Evolutionary conservation across 2,329 filamentous ascomycete genomes (phyloP).

Genomic region (Penicillium occitanis): DNA sequence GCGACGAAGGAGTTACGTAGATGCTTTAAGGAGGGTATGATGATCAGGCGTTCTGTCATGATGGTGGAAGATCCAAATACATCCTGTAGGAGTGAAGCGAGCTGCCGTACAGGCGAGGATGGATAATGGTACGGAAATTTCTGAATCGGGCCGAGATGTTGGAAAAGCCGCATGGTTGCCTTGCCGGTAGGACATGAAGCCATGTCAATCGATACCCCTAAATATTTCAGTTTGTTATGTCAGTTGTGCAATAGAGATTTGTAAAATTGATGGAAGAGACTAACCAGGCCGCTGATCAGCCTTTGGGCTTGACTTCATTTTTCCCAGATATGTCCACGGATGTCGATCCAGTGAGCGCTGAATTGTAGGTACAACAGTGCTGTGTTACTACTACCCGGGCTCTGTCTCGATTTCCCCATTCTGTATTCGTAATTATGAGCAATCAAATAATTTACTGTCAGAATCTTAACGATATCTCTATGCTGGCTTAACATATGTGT

Average conservation of each 20-base stretch:
- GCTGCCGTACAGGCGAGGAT: neutral
- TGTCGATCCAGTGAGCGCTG: neutral
- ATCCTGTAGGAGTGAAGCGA: neutral
- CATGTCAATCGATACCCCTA: neutral
- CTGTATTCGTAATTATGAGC: neutral
- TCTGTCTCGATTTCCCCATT: neutral
- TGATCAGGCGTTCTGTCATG: neutral
- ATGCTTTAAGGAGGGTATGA: neutral
- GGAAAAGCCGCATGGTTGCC: neutral
- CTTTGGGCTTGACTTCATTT: neutral
- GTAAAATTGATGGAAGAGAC: too few species aligned
- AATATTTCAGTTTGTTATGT: neutral
- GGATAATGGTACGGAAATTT: neutral
- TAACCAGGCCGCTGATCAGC: too few species aligned
- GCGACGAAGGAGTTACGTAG: slow-evolving; percentile 32
- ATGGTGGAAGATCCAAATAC: neutral
- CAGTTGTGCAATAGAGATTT: neutral
- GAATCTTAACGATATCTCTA: neutral
- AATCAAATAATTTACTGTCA: neutral
- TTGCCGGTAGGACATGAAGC: neutral
- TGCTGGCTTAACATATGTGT: neutral
- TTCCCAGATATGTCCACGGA: neutral
- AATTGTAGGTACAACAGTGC: neutral
- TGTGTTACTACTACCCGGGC: neutral
- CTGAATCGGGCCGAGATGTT: neutral